Evolutionary conservation across 495 filamentous ascomycete species (phyloP), one percentile per base, ranked within the genome.

Genomic region (Neurospora sp.): DNA sequence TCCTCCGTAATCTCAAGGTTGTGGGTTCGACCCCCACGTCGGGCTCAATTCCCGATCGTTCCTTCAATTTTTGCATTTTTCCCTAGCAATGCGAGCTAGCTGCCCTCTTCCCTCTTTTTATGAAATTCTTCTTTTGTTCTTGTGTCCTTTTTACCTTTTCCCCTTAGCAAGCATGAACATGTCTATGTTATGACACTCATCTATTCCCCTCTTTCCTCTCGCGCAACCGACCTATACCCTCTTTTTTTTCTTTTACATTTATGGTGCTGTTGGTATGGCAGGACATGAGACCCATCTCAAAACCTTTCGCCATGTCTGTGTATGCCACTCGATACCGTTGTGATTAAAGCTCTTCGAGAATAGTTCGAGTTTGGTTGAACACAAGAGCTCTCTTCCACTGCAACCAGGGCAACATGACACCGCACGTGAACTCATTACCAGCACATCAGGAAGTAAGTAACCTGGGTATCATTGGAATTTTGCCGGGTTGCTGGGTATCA

Each of bases 401-500:
- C 14, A 61, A 8, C 53, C 27, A 17, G 2, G 7, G 17, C 12
- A 65, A 4, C 1, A 17, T 16, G 7, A 2, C 2, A 65, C 22
- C 1, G 53, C 53, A 61, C 7, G 10, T 65, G 14, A 31, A 37
- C 14, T 8, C 1, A 35, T 1, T 65, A 17, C 14, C 27, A 35
- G 27, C 53, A 65, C 14, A 14, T 17, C 3, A 37, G 2, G 14
- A 5, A 8, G 3, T 4, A 17, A 17, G 3, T 17, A 17, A 17
- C 5, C 14, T 17, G 27, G 53, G 53, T 27, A 76, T 80, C 69
- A 83, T 74, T 83, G 81, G 70, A 89, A 92, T 75, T 91, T 92
- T 17, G 81, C 81, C 39, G 86, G 82, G 77, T 90, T 89, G 75
- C 87, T 90, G 70, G 86, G 84, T 77, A 92, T 88, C 73, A 92